Base-by-base conservation (phyloP, 805 yeast species). In the Candida insectorum region DNA sequence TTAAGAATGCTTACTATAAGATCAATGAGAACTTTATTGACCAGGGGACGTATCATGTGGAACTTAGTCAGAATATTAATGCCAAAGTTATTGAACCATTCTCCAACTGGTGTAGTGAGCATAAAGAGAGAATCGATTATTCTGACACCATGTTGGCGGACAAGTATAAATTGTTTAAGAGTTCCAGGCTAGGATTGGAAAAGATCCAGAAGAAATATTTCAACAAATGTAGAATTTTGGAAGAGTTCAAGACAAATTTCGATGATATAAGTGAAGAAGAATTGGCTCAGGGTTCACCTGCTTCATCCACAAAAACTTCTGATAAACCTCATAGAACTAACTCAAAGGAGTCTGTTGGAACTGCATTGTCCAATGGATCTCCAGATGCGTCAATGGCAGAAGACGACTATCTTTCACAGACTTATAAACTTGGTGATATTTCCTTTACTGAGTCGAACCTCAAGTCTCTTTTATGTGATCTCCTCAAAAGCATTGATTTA, bases 161-260 rank as follows among this genome's bases (percentile, higher is more conserved):
- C 14, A 77, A 75, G 43, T 66, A 75, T 28, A 72, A 71, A 44
- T 64, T 58, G 30, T 83, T 75, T 53, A 74, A 75, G 29, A 65
- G 59, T 33, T 69, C 63, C 24, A 59, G 66, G 41, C 52, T 55
- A 10, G 55, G 58, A 22, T 76, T 80, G 33, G 83, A 76, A 28
- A 68, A 70, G 43, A 65, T 73, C 41, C 86, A 79, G 53, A 79
- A 75, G 55, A 73, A 71, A 36, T 86, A 86, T 54, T 85, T 82
- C 67, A 83, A 79, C 57, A 82, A 81, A 51, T 85, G 93, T 55
- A 65, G 94, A 32, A 61, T 77, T 39, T 65, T 83, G 33, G 95
- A 85, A 53, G 85, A 81, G 36, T 70, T 76, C 49, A 75, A 69
- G 44, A 57, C 70, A 1, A 68, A 67, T 27, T 64, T 64, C 36